Evolutionary conservation across 306 rosid genomes (phyloP).

Genomic region (Oemleria cerasiformis): DNA sequence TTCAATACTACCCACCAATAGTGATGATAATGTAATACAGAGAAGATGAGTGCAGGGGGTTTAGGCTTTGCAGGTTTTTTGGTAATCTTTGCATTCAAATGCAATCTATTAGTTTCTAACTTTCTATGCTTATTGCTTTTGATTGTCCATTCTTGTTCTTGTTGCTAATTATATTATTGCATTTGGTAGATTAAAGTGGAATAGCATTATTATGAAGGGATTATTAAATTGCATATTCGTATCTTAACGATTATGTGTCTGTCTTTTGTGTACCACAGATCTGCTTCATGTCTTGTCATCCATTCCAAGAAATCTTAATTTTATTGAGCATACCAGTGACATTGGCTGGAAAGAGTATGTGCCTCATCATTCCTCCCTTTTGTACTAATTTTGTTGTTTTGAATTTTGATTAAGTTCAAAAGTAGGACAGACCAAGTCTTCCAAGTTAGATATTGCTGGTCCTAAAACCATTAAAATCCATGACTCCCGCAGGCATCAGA

Average conservation of each 20-base stretch:
- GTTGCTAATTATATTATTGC: neutral
- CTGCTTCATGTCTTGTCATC: slow-evolving; percentile 63
- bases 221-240: neutral
- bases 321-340: slow-evolving; percentile 78
- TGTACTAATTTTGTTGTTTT: neutral
- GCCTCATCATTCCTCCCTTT: slow-evolving; percentile 13
- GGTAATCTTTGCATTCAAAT: neutral
- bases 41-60: neutral
- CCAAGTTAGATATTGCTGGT: slow-evolving; percentile 1
- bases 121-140: neutral
- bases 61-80: neutral
- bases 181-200: neutral
- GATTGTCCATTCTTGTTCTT: neutral
- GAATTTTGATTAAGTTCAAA: slow-evolving; percentile 2
- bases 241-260: slow-evolving; percentile 8
- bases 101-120: neutral
- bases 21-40: too few species aligned
- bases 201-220: neutral
- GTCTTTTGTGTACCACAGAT: slow-evolving; percentile 43
- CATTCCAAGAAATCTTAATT: slow-evolving; percentile 61
- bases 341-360: slow-evolving; percentile 96
- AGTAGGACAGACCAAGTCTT: slow-evolving; percentile 10
- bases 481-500: slow-evolving; percentile 47
- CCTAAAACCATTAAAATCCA: slow-evolving; percentile 11
- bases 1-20: too few species aligned